A percentile compares a stretch with the other conserved stretches of the same genome.
Evolutionary conservation across 305 asterid species (phyloP).

Genomic region (Fraxinus paxiana): DNA sequence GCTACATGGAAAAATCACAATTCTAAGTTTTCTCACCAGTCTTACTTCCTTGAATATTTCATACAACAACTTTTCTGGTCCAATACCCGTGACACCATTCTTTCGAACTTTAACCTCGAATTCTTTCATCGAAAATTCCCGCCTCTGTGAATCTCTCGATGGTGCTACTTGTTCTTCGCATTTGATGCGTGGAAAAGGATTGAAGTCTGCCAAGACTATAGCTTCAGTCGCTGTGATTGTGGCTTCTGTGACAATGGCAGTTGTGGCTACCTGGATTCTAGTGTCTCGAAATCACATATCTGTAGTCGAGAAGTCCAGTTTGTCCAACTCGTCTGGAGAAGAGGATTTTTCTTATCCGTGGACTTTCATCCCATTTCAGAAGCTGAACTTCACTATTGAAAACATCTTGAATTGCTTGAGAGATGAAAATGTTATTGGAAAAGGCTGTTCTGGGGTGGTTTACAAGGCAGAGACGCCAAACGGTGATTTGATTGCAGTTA

Average conservation of each 20-base stretch:
- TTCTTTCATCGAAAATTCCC: conserved; percentile 62
- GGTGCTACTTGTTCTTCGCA: conserved; percentile 63
- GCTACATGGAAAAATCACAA: conserved; percentile 52
- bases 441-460: conserved; percentile 87
- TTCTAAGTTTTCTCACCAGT: conserved; percentile 62
- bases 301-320: conserved; percentile 38
- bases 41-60: conserved; percentile 72
- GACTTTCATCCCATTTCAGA: conserved; percentile 85
- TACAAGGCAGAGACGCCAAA: conserved; percentile 75
- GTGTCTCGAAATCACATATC: conserved; percentile 41
- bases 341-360: conserved; percentile 86
- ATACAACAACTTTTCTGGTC: conserved; percentile 74
- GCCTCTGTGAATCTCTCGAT: conserved; percentile 66
- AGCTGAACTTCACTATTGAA: conserved; percentile 57
- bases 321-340: conserved; percentile 31
- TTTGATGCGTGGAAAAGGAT: conserved; percentile 28
- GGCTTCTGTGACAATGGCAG: conserved; percentile 42
- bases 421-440: conserved; percentile 78
- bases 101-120: conserved; percentile 53
- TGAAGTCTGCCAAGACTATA: conserved; percentile 52
- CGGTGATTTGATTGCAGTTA: conserved; percentile 78
- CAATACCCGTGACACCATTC: conserved; percentile 74
- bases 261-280: conserved; percentile 50
- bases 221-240: conserved; percentile 49
- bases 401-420: conserved; percentile 67